Percentiles rank a stretch among this genome's conserved stretches.
Evolutionary conservation across 495 filamentous ascomycete species (phyloP).

Genomic region (Xylaria venustula): DNA sequence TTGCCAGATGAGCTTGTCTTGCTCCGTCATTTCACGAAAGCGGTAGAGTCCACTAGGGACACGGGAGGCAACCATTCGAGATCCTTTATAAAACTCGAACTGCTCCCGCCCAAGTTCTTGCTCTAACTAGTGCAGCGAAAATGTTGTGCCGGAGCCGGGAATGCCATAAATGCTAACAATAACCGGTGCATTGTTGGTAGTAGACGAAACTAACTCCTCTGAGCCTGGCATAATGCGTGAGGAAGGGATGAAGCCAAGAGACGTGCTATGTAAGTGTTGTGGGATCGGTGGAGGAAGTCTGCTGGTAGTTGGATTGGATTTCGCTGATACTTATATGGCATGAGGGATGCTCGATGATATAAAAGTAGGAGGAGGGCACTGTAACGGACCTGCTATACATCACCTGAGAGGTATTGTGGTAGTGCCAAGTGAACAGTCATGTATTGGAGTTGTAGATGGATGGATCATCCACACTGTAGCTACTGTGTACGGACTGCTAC

Average conservation of each 20-base stretch:
- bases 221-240: neutral
- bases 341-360: too few relatives aligned
- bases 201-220: neutral
- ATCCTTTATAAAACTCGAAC: constrained; percentile 56
- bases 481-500: too few relatives aligned
- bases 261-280: neutral
- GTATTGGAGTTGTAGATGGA: too few relatives aligned
- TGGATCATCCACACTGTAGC: too few relatives aligned
- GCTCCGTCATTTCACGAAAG: constrained; percentile 46
- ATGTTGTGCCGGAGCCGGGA: constrained; percentile 61
- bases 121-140: constrained; percentile 45
- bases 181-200: constrained; percentile 30
- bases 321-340: too few relatives aligned
- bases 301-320: too few relatives aligned
- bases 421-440: too few relatives aligned
- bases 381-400: too few relatives aligned
- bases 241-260: too few relatives aligned
- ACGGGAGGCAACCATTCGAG: constrained; percentile 46
- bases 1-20: constrained; percentile 42
- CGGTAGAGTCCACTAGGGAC: constrained; percentile 50
- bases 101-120: constrained; percentile 31
- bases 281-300: too few relatives aligned
- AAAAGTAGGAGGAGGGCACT: too few relatives aligned
- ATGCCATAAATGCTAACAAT: constrained; percentile 63
- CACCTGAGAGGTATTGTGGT: too few relatives aligned